Evolutionary conservation across 2,329 filamentous ascomycete genomes (phyloP).

Genomic region (Chalaropsis ovoidea): DNA sequence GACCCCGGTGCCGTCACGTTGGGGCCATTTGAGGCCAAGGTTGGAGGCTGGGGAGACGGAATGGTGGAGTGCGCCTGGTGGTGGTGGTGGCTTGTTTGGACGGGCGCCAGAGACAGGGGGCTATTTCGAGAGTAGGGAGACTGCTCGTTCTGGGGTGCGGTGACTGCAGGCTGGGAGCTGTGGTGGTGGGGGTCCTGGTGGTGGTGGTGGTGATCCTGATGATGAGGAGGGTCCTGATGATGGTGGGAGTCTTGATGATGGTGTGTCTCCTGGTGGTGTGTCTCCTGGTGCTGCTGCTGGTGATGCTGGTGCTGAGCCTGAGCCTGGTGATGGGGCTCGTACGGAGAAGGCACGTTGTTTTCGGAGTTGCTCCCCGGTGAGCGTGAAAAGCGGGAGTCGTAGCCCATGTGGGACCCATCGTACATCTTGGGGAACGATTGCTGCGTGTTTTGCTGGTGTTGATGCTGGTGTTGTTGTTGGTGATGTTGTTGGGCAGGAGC

Average conservation of each 20-base stretch:
- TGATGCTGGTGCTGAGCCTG: neutral
- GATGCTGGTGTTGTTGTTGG: slow-evolving; percentile 29
- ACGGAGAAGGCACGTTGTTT: slow-evolving; percentile 54
- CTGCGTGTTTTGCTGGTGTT: slow-evolving; percentile 13
- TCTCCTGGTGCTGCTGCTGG: neutral
- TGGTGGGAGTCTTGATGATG: neutral
- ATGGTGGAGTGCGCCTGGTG: slow-evolving; percentile 8
- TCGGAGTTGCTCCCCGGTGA: slow-evolving; percentile 47
- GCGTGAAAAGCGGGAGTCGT: slow-evolving; percentile 20
- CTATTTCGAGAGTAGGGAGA: slow-evolving; percentile 12
- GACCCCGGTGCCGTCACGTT: slow-evolving; percentile 8
- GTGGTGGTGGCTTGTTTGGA: slow-evolving; percentile 13
- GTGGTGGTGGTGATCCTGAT: too few species aligned
- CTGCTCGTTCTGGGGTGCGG: slow-evolving; percentile 49
- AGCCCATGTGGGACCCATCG: slow-evolving; percentile 16
- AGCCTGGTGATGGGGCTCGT: slow-evolving; percentile 48
- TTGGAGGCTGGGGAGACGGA: slow-evolving; percentile 20
- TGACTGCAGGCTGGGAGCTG: slow-evolving; percentile 30
- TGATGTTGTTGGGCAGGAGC: slow-evolving; percentile 35
- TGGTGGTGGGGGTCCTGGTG: neutral
- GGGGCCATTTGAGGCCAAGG: slow-evolving; percentile 27
- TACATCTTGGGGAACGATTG: slow-evolving; percentile 28
- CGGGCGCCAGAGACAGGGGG: slow-evolving; percentile 26
- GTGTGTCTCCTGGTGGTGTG: slow-evolving; percentile 32
- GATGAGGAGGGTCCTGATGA: neutral